Conservation (phyloP, 2,329 filamentous ascomycete species). For the Fonsecaea monophora region DNA sequence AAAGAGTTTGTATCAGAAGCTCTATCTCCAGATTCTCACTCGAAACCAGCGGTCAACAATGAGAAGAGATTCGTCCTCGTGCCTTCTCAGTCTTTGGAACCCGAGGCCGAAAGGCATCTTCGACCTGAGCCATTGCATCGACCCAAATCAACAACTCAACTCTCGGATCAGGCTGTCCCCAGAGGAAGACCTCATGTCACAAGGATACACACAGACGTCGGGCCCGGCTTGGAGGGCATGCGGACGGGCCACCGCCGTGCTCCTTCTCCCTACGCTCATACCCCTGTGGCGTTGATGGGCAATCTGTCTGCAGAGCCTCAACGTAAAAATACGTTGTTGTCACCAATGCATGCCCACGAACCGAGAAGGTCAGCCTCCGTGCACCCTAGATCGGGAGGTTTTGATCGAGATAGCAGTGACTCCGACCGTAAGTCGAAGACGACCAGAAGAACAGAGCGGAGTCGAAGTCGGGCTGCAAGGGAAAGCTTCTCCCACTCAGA, state of each 20-base stretch:
- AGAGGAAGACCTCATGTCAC: slow-evolving; percentile 37
- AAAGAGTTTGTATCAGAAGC: slow-evolving; percentile 14
- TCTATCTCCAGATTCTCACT: slow-evolving; percentile 4
- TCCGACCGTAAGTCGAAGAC: slow-evolving; percentile 29
- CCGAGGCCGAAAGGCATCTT: slow-evolving; percentile 10
- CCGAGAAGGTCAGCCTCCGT: slow-evolving; percentile 27
- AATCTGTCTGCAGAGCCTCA: slow-evolving; percentile 13
- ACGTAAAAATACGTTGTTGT: slow-evolving; percentile 24
- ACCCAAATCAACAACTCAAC: slow-evolving; percentile 35
- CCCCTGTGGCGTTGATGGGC: slow-evolving; percentile 2
- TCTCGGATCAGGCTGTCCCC: slow-evolving; percentile 13
- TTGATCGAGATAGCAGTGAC: slow-evolving; percentile 29
- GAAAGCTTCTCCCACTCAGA: slow-evolving; percentile 32
- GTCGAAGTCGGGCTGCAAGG: slow-evolving; percentile 27
- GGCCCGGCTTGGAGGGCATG: slow-evolving; percentile 29
- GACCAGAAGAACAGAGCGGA: slow-evolving; percentile 27
- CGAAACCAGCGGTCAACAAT: slow-evolving; percentile 14
- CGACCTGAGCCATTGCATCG: slow-evolving; percentile 23
- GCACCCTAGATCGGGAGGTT: slow-evolving; percentile 17
- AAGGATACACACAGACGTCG: slow-evolving; percentile 38
- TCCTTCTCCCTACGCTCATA: slow-evolving; percentile 39
- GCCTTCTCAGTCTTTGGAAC: slow-evolving; percentile 15
- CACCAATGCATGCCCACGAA: slow-evolving; percentile 30
- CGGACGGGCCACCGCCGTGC: slow-evolving; percentile 30
- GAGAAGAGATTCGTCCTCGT: slow-evolving; percentile 35